Evolutionary conservation across 495 filamentous ascomycete genomes (phyloP).

Genomic region (Aspergillus haitiensis): DNA sequence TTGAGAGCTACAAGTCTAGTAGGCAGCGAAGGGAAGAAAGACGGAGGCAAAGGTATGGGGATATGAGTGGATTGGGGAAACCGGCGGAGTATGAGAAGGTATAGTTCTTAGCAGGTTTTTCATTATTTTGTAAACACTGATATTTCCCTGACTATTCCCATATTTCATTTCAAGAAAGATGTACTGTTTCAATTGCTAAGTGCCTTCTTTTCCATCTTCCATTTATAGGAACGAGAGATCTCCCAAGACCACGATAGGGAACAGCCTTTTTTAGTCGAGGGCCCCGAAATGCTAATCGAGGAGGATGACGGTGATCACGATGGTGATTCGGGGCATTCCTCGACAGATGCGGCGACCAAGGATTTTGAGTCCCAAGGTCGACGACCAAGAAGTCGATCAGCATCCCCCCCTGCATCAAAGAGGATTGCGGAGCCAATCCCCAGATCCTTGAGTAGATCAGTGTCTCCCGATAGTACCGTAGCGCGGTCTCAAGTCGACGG

Average conservation of each 20-base stretch:
- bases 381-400: constrained; percentile 41
- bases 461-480: constrained; percentile 33
- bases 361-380: constrained; percentile 28
- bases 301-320: constrained; percentile 32
- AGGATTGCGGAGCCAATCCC: constrained; percentile 36
- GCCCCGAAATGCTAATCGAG: constrained; percentile 48
- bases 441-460: constrained; percentile 40
- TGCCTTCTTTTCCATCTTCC: constrained; percentile 34
- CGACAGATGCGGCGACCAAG: constrained; percentile 23
- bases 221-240: constrained; percentile 41
- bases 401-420: constrained; percentile 35
- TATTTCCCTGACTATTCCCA: constrained; percentile 23
- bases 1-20: constrained; percentile 40
- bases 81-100: constrained; percentile 44
- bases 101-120: constrained; percentile 42
- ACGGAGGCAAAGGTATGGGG: constrained; percentile 43
- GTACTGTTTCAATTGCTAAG: constrained; percentile 41
- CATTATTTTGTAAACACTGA: constrained; percentile 36
- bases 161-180: constrained; percentile 24
- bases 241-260: constrained; percentile 37
- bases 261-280: constrained; percentile 52
- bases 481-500: constrained; percentile 19
- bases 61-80: constrained; percentile 37
- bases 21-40: constrained; percentile 43
- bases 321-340: constrained; percentile 43